phyloP scores from a whole-genome alignment of 768 basidiomycete species.

The Boletus sensibilis region DNA sequence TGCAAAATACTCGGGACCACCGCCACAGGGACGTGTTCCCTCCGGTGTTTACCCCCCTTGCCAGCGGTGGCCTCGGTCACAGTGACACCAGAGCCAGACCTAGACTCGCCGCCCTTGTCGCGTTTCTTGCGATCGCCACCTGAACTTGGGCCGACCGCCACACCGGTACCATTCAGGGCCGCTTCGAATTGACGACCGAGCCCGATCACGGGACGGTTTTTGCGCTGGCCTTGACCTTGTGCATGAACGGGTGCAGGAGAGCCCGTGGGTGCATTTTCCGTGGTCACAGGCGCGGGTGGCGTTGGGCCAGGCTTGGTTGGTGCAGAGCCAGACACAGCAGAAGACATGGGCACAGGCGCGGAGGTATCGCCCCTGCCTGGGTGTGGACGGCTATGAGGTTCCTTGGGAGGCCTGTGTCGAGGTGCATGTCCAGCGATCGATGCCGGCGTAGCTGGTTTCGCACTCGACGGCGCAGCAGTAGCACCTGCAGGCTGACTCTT shows the following conservation, averaged over 20 bases:
- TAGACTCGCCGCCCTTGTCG: constrained; percentile 32
- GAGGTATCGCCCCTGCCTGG: constrained; percentile 5
- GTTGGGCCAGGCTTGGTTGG: neutral
- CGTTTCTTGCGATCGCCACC: constrained; percentile 34
- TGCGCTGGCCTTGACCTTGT: constrained; percentile 30
- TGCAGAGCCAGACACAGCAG: neutral
- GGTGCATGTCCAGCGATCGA: neutral
- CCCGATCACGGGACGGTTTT: constrained; percentile 59
- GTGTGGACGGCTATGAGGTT: constrained; percentile 19
- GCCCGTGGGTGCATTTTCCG: constrained; percentile 2
- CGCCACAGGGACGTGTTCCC: constrained; percentile 1
- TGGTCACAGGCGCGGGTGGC: neutral
- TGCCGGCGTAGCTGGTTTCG: constrained; percentile 12
- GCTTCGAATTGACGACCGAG: constrained; percentile 70
- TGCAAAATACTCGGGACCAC: constrained; percentile 26
- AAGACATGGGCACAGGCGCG: neutral
- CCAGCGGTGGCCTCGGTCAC: neutral
- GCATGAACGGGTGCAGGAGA: constrained; percentile 4
- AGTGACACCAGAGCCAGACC: neutral
- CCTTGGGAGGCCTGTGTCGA: constrained; percentile 20
- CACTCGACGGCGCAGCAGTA: constrained; percentile 7
- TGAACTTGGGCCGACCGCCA: constrained; percentile 29
- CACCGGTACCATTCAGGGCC: constrained; percentile 64
- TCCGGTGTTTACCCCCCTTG: constrained; percentile 17
- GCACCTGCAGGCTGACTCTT: constrained; percentile 9